A percentile compares a stretch with the other conserved stretches of the same genome.
Conservation (phyloP, 2,329 filamentous ascomycete species). For the Arthrinium puccinioides region DNA sequence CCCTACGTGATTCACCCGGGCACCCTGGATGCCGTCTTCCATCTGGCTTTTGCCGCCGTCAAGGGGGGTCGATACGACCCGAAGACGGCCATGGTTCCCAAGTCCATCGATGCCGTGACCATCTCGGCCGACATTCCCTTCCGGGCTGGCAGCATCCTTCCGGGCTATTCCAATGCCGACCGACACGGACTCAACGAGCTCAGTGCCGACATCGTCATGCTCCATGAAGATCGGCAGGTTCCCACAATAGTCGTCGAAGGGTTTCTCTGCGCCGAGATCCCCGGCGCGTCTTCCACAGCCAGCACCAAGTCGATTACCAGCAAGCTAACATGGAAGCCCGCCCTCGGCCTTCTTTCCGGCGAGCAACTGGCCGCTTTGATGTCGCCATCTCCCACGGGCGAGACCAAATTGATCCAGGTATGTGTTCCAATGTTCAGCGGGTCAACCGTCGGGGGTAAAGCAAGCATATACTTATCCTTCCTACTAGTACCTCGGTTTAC, state of each 20-base stretch:
- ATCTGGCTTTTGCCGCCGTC: slow-evolving; percentile 37
- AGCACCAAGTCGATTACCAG: neutral
- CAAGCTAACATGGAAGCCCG: neutral
- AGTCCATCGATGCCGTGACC: slow-evolving; percentile 35
- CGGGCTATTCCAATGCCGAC: slow-evolving; percentile 32
- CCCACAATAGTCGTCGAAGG: neutral
- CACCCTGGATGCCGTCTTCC: slow-evolving; percentile 49
- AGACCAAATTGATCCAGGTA: too few species aligned
- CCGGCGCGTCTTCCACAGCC: neutral
- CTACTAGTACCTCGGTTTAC: neutral
- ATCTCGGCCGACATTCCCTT: slow-evolving; percentile 31
- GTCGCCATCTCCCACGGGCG: too few species aligned
- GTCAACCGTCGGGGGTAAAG: too few species aligned
- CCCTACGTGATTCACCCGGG: slow-evolving; percentile 48
- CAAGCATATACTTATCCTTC: too few species aligned
- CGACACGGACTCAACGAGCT: slow-evolving; percentile 24
- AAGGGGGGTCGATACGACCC: slow-evolving; percentile 19
- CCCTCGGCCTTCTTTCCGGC: neutral
- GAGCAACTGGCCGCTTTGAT: neutral
- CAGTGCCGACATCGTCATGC: neutral
- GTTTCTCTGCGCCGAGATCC: neutral
- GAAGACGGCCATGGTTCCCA: slow-evolving; percentile 38
- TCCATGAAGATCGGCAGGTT: neutral
- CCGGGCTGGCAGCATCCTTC: slow-evolving; percentile 25
- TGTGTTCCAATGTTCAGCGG: too few species aligned